These are phyloP conservation scores for Stropharia rugosoannulata DNA, from an alignment of 768 basidiomycete genomes.

Conservation along the genomic window DNA sequence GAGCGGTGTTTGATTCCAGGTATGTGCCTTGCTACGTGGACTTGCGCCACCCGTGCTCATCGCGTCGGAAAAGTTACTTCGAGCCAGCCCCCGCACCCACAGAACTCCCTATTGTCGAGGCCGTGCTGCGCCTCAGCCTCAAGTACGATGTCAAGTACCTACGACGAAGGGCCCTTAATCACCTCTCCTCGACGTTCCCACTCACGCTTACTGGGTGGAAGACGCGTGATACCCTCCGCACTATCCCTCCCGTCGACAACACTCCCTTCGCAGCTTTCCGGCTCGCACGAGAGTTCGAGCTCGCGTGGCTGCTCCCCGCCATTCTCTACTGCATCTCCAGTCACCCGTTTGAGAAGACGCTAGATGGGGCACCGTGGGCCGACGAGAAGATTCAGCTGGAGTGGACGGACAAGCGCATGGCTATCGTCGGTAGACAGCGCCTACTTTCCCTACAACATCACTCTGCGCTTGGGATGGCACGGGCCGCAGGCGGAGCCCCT, in stretches of 20 bases:
- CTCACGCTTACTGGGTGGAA: slow-evolving; percentile 31
- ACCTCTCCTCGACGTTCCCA: slow-evolving; percentile 36
- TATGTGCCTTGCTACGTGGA: slow-evolving; percentile 11
- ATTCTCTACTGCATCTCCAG: slow-evolving; percentile 37
- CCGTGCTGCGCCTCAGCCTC: slow-evolving; percentile 34
- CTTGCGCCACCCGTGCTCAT: not conserved
- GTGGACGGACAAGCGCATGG: slow-evolving; percentile 27
- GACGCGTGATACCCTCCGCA: slow-evolving; percentile 30
- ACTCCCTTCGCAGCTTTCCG: slow-evolving; percentile 37
- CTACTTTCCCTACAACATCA: slow-evolving; percentile 22
- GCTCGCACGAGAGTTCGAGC: slow-evolving; percentile 31
- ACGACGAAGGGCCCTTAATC: slow-evolving; percentile 29
- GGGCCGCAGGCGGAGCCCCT: not conserved
- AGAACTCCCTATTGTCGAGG: slow-evolving; percentile 27
- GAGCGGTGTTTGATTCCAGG: slow-evolving; percentile 35
- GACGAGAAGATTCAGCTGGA: slow-evolving; percentile 21
- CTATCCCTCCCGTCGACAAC: slow-evolving; percentile 36
- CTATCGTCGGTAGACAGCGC: slow-evolving; percentile 26
- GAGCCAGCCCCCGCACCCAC: slow-evolving; percentile 33
- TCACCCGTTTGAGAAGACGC: slow-evolving; percentile 33
- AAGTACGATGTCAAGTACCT: slow-evolving; percentile 39
- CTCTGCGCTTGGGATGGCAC: slow-evolving; percentile 16
- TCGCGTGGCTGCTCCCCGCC: slow-evolving; percentile 33
- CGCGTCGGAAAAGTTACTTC: slow-evolving; percentile 24
- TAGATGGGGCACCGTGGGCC: slow-evolving; percentile 31